Evolutionary conservation across 2,329 filamentous ascomycete species (phyloP).

Genomic region (Aspergillus fumigatus): DNA sequence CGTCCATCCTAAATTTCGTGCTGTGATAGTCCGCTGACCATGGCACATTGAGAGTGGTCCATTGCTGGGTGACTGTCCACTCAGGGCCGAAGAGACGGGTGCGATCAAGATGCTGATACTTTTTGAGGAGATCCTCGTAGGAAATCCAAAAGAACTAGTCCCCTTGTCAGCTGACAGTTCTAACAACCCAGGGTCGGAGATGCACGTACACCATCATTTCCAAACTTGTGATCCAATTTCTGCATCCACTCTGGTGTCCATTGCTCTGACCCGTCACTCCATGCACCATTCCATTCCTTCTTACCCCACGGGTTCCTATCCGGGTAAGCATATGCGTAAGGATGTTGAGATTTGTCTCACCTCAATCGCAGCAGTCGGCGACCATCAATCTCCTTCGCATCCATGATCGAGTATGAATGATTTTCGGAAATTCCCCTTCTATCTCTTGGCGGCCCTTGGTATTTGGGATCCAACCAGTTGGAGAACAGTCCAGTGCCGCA

Average conservation of each 20-base stretch:
- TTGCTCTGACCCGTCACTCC: conserved; percentile 77
- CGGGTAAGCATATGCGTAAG: conserved; percentile 11
- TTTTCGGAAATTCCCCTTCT: conserved; percentile 44
- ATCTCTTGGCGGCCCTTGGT: conserved; percentile 31
- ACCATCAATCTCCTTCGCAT: conserved; percentile 57
- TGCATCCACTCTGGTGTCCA: conserved; percentile 78
- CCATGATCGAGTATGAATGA: conserved; percentile 57
- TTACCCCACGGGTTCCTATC: conserved; percentile 74
- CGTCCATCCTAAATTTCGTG: conserved; percentile 54
- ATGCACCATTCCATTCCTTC: conserved; percentile 74
- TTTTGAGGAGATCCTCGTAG: conserved; percentile 54
- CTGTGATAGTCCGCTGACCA: conserved; percentile 59
- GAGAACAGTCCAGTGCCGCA: conserved; percentile 45
- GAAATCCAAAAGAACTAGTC: conserved; percentile 54
- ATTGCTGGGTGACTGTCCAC: conserved; percentile 58
- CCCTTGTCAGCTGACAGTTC: conserved; percentile 5
- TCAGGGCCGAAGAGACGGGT: conserved; percentile 58
- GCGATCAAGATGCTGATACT: conserved; percentile 58
- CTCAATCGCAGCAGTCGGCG: conserved; percentile 61
- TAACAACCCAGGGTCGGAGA: background rate
- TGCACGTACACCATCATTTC: conserved; percentile 60
- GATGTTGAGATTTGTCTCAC: conserved; percentile 29
- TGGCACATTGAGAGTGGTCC: conserved; percentile 56
- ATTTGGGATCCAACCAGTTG: conserved; percentile 39
- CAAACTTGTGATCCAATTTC: conserved; percentile 68